Evolutionary conservation across 306 rosid genomes (phyloP).

Genomic region (Sechiopsis laciniata): DNA sequence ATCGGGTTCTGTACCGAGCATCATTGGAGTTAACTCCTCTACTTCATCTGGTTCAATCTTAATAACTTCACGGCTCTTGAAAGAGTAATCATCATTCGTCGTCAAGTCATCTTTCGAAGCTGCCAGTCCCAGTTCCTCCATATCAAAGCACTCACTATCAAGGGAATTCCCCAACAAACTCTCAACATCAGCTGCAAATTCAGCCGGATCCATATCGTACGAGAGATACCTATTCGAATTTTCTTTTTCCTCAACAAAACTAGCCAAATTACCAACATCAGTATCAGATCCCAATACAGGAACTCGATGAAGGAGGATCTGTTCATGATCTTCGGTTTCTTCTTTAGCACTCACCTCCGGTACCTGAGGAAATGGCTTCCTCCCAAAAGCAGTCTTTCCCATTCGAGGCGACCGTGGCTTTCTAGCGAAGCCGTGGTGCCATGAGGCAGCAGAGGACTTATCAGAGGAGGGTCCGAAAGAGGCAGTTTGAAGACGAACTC

Average conservation of each 20-base stretch:
- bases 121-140: slow-evolving; percentile 64
- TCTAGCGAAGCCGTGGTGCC: slow-evolving; percentile 63
- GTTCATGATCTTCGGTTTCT: slow-evolving; percentile 49
- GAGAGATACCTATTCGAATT: slow-evolving; percentile 45
- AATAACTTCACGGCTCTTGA: slow-evolving; percentile 27
- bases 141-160: slow-evolving; percentile 66
- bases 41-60: slow-evolving; percentile 45
- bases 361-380: slow-evolving; percentile 42
- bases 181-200: slow-evolving; percentile 91
- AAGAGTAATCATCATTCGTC: slow-evolving; percentile 27
- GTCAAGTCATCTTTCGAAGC: slow-evolving; percentile 24
- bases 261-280: slow-evolving; percentile 7
- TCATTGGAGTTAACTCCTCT: slow-evolving; percentile 10
- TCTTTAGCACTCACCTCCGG: slow-evolving; percentile 65
- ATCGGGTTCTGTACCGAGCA: slow-evolving; percentile 31
- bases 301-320: slow-evolving; percentile 60
- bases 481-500: slow-evolving; percentile 60
- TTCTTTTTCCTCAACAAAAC: slow-evolving; percentile 26
- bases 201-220: slow-evolving; percentile 60
- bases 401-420: slow-evolving; percentile 72
- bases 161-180: slow-evolving; percentile 66
- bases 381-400: slow-evolving; percentile 28
- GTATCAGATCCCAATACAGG: slow-evolving; percentile 43
- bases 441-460: slow-evolving; percentile 33
- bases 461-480: slow-evolving; percentile 11